Conservation (phyloP, 208 protist species). For the Trypanosoma platydactyli region DNA sequence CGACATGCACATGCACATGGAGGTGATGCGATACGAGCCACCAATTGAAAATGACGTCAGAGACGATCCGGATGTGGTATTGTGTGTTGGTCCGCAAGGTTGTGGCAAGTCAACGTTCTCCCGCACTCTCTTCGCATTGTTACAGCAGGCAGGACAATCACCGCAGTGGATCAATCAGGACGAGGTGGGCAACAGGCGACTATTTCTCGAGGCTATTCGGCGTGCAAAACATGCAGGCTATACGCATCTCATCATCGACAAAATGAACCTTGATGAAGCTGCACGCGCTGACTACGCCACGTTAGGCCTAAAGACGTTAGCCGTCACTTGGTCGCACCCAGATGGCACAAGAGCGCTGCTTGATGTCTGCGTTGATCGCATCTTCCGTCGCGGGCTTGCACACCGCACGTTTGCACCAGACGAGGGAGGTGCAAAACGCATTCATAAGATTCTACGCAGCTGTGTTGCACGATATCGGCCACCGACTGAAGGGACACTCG, state of each 20-base stretch:
- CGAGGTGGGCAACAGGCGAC: slow-evolving; percentile 47
- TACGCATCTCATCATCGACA: slow-evolving; percentile 80
- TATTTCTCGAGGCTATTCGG: slow-evolving; percentile 56
- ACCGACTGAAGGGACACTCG: too few species aligned
- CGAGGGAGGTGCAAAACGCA: too few species aligned
- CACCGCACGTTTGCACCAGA: slow-evolving; percentile 76
- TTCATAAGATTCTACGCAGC: too few species aligned
- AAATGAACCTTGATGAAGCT: slow-evolving; percentile 76
- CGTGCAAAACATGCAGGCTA: slow-evolving; percentile 38
- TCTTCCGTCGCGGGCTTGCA: slow-evolving; percentile 44
- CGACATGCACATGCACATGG: slow-evolving; percentile 1
- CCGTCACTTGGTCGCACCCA: slow-evolving; percentile 52
- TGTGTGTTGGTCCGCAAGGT: slow-evolving; percentile 78
- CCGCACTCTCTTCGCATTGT: slow-evolving; percentile 51
- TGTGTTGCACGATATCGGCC: too few species aligned
- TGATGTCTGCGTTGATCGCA: slow-evolving; percentile 58
- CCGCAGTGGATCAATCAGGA: slow-evolving; percentile 88
- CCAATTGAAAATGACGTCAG: background rate
- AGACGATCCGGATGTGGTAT: slow-evolving; percentile 41
- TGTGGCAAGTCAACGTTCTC: slow-evolving; percentile 85
- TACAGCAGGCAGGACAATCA: slow-evolving; percentile 48
- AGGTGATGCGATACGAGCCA: slow-evolving; percentile 13
- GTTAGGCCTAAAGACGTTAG: slow-evolving; percentile 28
- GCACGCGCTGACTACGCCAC: slow-evolving; percentile 53
- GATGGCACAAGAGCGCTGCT: slow-evolving; percentile 43